Evolutionary conservation across 1,139 yeast genomes (phyloP), one percentile per base, ranked within the genome.

Genomic region (Hanseniaspora gamundiae): DNA sequence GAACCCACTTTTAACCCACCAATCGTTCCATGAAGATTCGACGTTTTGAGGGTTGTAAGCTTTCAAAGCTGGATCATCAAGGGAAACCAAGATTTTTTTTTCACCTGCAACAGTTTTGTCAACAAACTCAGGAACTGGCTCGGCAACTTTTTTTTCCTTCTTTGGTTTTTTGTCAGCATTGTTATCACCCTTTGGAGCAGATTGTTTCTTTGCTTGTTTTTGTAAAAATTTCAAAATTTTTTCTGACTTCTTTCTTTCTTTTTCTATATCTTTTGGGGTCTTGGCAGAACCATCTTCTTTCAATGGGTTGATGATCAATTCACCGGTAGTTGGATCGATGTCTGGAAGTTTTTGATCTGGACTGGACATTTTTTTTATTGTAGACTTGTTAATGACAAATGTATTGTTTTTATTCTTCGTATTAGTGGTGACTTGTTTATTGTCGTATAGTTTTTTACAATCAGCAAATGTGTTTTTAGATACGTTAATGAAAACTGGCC

Each of bases 171-270:
- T 77, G 49, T 72, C 66, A 19, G 39, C 44, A 38, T 67, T 65
- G 35, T 63, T 64, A 45, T 61, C 60, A 35, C 14, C 14, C 10
- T 61, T 64, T 38, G 63, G 61, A 47, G 71, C 70, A 33, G 65
- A 66, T 40, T 76, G 78, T 65, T 80, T 79, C 57, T 85, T 85
- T 49, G 88, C 87, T 68, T 88, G 82, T 66, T 91, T 91, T 45
- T 97, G 97, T 55, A 80, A 75, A 65, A 88, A 88, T 63, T 88
- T 91, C 59, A 96, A 95, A 59, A 87, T 69, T 64, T 91, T 91
- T 69, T 91, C 98, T 44, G 96, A 96, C 74, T 88, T 88, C 71
- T 88, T 88, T 59, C 81, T 78, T 68, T 91, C 98, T 62, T 87
- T 88, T 64, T 88, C 96, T 46, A 88, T 66, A 62, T 81, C 85